phyloP scores from a whole-genome alignment of 805 yeast species.

The Zygosaccharomyces bailii region DNA sequence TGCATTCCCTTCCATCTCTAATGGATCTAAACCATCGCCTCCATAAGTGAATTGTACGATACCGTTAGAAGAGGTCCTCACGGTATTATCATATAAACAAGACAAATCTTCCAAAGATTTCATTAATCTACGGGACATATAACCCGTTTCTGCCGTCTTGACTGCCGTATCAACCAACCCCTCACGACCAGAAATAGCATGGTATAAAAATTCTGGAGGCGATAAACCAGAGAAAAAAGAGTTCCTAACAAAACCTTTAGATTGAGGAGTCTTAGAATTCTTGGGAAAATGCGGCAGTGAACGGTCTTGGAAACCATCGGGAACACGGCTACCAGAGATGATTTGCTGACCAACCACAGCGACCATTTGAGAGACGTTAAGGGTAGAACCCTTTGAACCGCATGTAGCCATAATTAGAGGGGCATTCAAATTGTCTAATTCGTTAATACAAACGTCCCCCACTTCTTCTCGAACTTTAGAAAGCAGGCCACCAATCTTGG shows the following conservation, averaged over 20 bases:
- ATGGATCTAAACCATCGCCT: conserved; percentile 97
- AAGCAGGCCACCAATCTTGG: conserved; percentile 91
- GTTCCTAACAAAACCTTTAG: conserved; percentile 95
- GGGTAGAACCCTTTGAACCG: conserved; percentile 97
- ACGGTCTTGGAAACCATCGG: conserved; percentile 99
- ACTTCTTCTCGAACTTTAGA: conserved; percentile 98
- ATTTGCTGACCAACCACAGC: conserved; percentile 99
- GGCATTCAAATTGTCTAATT: conserved; percentile 84
- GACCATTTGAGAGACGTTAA: conserved; percentile 99
- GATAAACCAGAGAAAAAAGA: conserved; percentile 90
- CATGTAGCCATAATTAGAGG: conserved; percentile 99
- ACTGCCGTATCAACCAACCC: conserved; percentile 99
- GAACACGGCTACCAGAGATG: conserved; percentile 97
- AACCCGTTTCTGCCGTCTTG: conserved; percentile 98
- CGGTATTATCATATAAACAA: conserved; percentile 88
- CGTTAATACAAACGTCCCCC: conserved; percentile 95
- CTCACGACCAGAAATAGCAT: conserved; percentile 99
- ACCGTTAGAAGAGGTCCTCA: conserved; percentile 91
- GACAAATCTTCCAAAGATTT: conserved; percentile 95
- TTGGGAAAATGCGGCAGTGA: conserved; percentile 95
- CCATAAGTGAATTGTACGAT: conserved; percentile 97
- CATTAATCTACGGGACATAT: conserved; percentile 97
- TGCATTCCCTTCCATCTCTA: conserved; percentile 99
- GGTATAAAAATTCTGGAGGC: conserved; percentile 97
- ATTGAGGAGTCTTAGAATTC: conserved; percentile 94